phyloP scores from a whole-genome alignment of 2,329 filamentous ascomycete species.

The Rachicladosporium sp. region DNA sequence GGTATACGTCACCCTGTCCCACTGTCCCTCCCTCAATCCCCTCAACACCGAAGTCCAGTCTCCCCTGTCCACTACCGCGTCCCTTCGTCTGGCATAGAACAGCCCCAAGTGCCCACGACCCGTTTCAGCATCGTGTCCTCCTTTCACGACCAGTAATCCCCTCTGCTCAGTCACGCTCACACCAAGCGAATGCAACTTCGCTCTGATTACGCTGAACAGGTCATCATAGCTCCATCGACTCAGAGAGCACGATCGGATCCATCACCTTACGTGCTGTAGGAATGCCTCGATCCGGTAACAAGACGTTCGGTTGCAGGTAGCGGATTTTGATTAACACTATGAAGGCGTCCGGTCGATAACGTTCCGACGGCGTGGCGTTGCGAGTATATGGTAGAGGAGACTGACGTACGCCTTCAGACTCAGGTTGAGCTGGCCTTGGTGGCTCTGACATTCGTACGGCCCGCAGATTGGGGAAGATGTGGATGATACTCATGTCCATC shows the following conservation, averaged over 20 bases:
- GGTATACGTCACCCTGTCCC: background rate
- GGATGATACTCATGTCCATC: constrained; percentile 1
- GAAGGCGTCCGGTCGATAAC: background rate
- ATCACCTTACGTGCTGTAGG: too few relatives aligned
- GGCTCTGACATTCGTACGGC: background rate
- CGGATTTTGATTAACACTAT: background rate
- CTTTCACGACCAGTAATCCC: background rate
- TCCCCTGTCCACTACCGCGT: background rate
- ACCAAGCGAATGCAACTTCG: background rate
- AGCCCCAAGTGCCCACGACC: background rate
- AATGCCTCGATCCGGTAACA: background rate
- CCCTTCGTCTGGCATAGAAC: background rate
- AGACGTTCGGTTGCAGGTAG: background rate
- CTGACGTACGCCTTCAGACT: background rate
- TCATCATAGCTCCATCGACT: background rate
- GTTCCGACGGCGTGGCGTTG: background rate
- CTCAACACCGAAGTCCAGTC: background rate
- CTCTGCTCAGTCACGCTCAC: background rate
- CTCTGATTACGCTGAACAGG: background rate
- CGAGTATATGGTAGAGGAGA: constrained; percentile 1
- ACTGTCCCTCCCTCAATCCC: background rate
- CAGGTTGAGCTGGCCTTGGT: background rate
- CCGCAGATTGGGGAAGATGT: constrained; percentile 1
- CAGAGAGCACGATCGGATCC: too few relatives aligned
- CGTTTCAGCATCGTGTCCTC: background rate